Evolutionary conservation across 768 basidiomycete genomes (phyloP), one percentile per base, ranked within the genome.

Genomic region (Psilocybe cubensis): DNA sequence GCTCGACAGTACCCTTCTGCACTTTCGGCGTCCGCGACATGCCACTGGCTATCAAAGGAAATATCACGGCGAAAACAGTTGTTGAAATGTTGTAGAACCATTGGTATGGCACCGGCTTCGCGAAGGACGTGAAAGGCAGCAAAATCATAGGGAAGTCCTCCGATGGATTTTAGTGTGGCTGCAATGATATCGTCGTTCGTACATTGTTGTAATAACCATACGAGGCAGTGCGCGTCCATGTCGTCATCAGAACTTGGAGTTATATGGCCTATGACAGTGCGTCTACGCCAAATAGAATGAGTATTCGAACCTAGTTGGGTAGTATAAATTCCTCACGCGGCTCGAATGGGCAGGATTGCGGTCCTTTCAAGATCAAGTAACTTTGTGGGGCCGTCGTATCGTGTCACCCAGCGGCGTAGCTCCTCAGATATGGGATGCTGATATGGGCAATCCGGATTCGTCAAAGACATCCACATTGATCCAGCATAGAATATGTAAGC

Each of bases 381-480:
- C 25, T 44, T 42, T 6, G 31, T 31, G 9, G 40, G 35, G 17
- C 31, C 48, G 23, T 18, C 56, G 47, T 29, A 28, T 20, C 28
- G 33, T 23, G 41, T 41, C 27, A 61, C 33, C 64, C 63, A 68
- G 27, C 35, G 54, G 40, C 72, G 71, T 3, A 79, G 57, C 31
- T 74, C 69, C 23, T 71, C 73, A 12, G 76, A 72, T 29, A 78
- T 68, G 7, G 76, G 74, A 58, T 78, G 75, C 43, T 76, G 72
- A 52, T 76, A 78, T 2, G 77, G 77, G 51, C 75, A 79, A 24
- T 73, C 68, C 3, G 76, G 72, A 52, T 77, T 71, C 25, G 76
- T 44, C n/a, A 78, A 44, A 1, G 78, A 74, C 35, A 77, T 62
- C 65, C 68, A 73, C 31, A 78, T 74, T 1, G 78, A 76, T 0